Base-by-base conservation (phyloP, 495 filamentous ascomycete genomes). In the Aspergillus bertholletiae region DNA sequence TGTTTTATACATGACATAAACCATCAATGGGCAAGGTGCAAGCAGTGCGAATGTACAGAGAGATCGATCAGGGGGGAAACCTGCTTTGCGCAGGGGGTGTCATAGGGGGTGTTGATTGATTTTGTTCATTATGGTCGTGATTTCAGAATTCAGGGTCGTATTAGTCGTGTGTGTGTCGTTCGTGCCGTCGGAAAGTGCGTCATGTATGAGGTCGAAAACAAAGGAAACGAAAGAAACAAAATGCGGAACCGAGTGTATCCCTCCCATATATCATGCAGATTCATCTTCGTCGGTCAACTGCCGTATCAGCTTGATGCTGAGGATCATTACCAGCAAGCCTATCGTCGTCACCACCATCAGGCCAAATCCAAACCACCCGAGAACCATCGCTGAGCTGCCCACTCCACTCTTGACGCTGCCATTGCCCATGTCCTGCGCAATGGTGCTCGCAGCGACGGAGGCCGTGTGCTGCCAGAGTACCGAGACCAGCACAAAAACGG, bases 351-450 rank as follows among this genome's bases (percentile, higher is more conserved):
- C 84, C 51, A 97, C 93, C 57, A 97, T 77, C 54, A 97, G 64
- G 28, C 87, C 88, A 63, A 97, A 97, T 13, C 90, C 88, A 69
- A 97, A 97, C 93, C 93, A 97, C 23, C 93, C 93, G 61, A 97
- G 79, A 26, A 97, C 88, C 90, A 97, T 97, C 9, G 93, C 93
- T 3, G 85, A 88, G 5, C 88, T 88, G 2, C 93, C 93, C 35
- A 97, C 91, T 13, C 93, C 93, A 49, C 87, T 88, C 69, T 83
- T 78, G 15, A 97, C 89, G 61, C 87, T 91, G 17, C 93, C 93
- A 70, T 97, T 97, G n/a, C 88, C 93, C 59, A 97, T 80, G 64
- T 96, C 92, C 70, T 96, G 91, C 0, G 90, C 92, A 54, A 97
- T 89, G 41, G 92, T 90, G 53, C 89, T 88, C 13, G 93, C 93